Base-by-base conservation (phyloP, 768 basidiomycete species). In the Peribolospora baueri region DNA sequence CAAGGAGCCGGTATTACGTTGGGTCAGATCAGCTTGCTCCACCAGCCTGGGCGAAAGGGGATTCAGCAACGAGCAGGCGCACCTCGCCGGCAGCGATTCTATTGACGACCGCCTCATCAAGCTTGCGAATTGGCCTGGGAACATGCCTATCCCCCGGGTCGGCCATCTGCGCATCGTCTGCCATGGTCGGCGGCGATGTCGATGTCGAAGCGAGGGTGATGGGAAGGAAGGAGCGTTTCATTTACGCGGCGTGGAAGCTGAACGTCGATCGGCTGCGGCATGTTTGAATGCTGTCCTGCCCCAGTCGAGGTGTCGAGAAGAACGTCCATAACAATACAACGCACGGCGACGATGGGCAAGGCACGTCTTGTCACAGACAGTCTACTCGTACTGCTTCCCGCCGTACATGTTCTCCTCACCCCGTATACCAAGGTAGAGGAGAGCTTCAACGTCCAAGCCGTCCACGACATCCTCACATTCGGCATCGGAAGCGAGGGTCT, bases 371-470 rank as follows among this genome's bases (percentile, higher is more conserved):
- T 25, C 25, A 25, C 25, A 25, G 25, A 25, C 25, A 1, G 1
- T 25, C 25, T 25, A 25, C 25, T 25, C 25, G 25, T 25, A 25
- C 25, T 25, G 25, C 1, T 25, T 25, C 25, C 25, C 4, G 51
- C 54, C 38, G n/a, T 57, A 1, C 81, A 91, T 59, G 81, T 90
- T 50, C 60, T 82, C 37, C 69, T 84, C 3, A 76, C 84, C 3
- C 91, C 93, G 0, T 86, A 82, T 65, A 83, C 84, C 3, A 98
- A 98, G 70, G 93, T 98, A 39, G 93, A 98, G 67, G 93, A 98
- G 69, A 84, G 82, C 63, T 95, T 95, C 73, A 88, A 82, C 60
- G 74, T 97, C 7, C 93, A 97, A 64, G 88, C 85, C 0, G 74
- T 74, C 0, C 85, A 93, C 63, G 93, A 98, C 67, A 71, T 85